Conservation (phyloP, 495 filamentous ascomycete genomes). For the Podospora pseudoanserina region DNA sequence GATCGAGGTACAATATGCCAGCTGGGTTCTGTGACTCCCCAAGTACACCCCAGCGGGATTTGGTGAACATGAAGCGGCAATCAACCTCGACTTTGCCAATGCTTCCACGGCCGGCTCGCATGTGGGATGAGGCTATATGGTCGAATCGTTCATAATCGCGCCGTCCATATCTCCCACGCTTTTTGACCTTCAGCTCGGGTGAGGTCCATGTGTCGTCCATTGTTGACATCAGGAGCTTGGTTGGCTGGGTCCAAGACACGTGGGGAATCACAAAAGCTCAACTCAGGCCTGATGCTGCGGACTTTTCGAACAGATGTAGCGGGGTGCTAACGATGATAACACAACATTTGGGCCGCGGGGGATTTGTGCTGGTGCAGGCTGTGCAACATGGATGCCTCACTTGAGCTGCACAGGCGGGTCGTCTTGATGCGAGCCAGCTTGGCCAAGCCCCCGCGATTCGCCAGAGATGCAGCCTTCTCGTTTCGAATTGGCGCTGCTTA, state of each 20-base stretch:
- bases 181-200: conserved; percentile 4
- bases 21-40: conserved; percentile 25
- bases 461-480: neutral
- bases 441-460: neutral
- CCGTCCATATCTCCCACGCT: conserved; percentile 9
- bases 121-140: conserved; percentile 18
- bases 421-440: neutral
- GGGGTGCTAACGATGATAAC: neutral
- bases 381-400: neutral
- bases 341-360: neutral
- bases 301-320: neutral
- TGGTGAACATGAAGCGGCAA: conserved; percentile 33
- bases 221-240: neutral
- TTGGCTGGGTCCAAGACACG: neutral
- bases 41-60: conserved; percentile 36
- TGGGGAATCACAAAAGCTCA: neutral
- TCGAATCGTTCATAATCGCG: conserved; percentile 21
- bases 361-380: neutral
- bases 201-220: neutral
- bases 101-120: conserved; percentile 14
- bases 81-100: conserved; percentile 30
- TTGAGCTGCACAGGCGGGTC: neutral
- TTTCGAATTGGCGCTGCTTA: neutral
- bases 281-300: neutral
- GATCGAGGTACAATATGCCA: conserved; percentile 35